phyloP scores from a whole-genome alignment of 2,329 filamentous ascomycete genomes.

The Hirsutella thompsonii region DNA sequence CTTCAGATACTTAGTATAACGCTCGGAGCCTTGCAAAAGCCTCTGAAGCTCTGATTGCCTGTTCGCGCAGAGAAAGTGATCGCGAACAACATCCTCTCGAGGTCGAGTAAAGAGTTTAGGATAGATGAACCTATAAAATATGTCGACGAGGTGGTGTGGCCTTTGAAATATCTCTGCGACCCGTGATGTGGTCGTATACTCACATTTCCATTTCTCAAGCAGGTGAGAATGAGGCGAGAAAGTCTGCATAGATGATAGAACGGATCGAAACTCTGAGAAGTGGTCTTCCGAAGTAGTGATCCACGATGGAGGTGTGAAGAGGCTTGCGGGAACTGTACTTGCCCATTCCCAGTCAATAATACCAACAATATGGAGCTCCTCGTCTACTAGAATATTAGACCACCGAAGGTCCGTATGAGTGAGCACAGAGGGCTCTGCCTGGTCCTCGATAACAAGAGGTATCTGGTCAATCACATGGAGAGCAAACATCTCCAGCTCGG shows the following conservation, averaged over 20 bases:
- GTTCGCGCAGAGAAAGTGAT: neutral
- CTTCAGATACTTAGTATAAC: neutral
- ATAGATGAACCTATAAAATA: neutral
- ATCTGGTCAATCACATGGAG: neutral
- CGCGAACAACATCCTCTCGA: neutral
- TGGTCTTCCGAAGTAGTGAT: neutral
- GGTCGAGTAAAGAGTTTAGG: neutral
- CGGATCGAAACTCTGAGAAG: neutral
- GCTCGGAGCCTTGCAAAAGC: neutral
- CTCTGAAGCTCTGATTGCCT: neutral
- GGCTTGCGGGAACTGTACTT: neutral
- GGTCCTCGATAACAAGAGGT: neutral
- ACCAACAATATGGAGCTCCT: neutral
- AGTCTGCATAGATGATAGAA: neutral
- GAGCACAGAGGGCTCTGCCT: neutral
- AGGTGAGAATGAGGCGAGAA: neutral
- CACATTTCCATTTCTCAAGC: neutral
- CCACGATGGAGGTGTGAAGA: neutral
- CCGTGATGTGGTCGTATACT: neutral
- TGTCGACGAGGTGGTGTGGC: neutral
- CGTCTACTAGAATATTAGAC: neutral
- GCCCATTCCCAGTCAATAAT: neutral
- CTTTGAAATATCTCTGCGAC: neutral
- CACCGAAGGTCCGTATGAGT: neutral
- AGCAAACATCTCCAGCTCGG: neutral